Evolutionary conservation across 1,139 yeast genomes (phyloP), one percentile per base, ranked within the genome.

Genomic region (Nakaseomyces kungkrabaensis): DNA sequence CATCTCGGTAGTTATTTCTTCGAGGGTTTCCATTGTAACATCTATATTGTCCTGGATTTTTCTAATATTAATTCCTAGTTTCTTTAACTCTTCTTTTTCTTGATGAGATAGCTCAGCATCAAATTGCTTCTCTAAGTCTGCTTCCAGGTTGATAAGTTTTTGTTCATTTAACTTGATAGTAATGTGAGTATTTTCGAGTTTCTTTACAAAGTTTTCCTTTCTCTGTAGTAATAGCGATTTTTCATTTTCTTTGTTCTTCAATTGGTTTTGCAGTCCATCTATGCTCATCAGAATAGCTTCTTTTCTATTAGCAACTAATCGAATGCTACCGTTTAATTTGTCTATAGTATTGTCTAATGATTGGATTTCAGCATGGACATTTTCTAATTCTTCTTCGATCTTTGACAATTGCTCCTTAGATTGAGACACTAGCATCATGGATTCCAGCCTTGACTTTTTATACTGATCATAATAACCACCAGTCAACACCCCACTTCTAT

Each of bases 391-490:
- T 1, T 54, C 58, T 24, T 70, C 68, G 4, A 73, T 70, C 22
- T 70, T 72, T 5, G 58, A 67, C 34, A 77, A 69, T 44, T 79
- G 82, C 5, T 67, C 65, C 51, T 75, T 75, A 60, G 83, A 79
- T 50, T 69, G 73, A 17, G 76, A 71, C 54, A 83, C 76, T 25
- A 70, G 63, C 51, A 78, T 78, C 58, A 87, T 72, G 2, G 85
- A 81, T 58, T 87, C 95, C 46, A 90, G 68, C 55, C 94, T 74
- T 0, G 90, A 83, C 72, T 56, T 79, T 47, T 62, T 62, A 48
- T 59, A 58, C 55, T 75, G 76, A 60, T 88, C 95, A 58, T 86
- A 76, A 62, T 77, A 89, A 48, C 98, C 98, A 68, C 98, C 98
- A 17, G 89, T 82, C 49, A 92, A 68, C 1, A 84, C 85, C 66